A percentile compares a stretch with the other conserved stretches of the same genome.
Conservation (phyloP, 108 stramenopile genomes). For the Cyclotella cryptica region DNA sequence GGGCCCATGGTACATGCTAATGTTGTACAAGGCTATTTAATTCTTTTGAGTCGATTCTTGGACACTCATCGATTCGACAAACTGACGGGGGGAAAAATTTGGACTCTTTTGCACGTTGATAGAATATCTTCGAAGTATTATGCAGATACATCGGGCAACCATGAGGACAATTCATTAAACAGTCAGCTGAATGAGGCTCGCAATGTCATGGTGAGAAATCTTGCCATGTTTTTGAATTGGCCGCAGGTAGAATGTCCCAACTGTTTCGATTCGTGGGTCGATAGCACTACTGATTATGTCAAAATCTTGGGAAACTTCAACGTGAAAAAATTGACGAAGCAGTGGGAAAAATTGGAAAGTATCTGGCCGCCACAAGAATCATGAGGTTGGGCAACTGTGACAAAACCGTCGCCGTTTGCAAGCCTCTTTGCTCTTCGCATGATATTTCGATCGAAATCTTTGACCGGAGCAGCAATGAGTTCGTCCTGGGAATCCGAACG, state of each 20-base stretch:
- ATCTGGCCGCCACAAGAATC: background rate
- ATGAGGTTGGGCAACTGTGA: background rate
- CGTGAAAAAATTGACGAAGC: background rate
- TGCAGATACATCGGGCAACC: no score
- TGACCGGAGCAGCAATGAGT: no score
- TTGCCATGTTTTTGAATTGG: conserved; percentile 9
- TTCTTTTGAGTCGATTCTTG: conserved; percentile 21
- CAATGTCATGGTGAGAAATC: background rate
- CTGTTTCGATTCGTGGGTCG: background rate
- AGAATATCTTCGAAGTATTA: background rate
- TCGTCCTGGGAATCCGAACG: no score
- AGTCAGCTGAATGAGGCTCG: background rate
- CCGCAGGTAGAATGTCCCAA: background rate
- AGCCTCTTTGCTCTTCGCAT: no score
- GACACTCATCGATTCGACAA: background rate
- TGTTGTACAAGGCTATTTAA: conserved; percentile 16
- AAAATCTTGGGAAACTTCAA: background rate
- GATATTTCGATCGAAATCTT: no score
- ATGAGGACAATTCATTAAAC: background rate
- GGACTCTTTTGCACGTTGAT: conserved; percentile 4
- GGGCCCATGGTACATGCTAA: conserved; percentile 16
- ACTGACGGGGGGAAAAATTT: background rate
- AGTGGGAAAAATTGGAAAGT: background rate
- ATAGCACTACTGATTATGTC: background rate
- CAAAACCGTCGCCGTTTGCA: no score